Conservation (phyloP, 1,284 basidiomycete species). For the Stygiomarasmius scandens region DNA sequence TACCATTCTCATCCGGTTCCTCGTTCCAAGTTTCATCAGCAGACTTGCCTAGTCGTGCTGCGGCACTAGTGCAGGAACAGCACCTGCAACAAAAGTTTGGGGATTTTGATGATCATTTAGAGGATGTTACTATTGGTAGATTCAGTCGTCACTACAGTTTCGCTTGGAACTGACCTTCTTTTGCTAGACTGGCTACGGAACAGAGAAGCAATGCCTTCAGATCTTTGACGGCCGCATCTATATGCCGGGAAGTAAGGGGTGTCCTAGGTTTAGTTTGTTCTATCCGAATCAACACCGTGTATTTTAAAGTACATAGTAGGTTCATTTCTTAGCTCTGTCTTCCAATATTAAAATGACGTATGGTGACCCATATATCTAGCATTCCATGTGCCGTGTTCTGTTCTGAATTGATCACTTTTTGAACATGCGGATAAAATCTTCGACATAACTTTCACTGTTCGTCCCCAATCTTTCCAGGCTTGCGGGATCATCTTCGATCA, state of each 20-base stretch:
- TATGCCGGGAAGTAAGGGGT: background rate
- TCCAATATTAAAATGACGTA: too few relatives aligned
- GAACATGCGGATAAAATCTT: too few relatives aligned
- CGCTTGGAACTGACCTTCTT: background rate
- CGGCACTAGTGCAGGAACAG: constrained; percentile 49
- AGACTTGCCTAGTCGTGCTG: constrained; percentile 46
- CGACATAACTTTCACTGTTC: too few relatives aligned
- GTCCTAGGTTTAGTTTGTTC: background rate
- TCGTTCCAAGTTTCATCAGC: constrained; percentile 46
- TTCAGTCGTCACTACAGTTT: background rate
- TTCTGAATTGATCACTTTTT: too few relatives aligned
- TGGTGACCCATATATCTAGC: too few relatives aligned
- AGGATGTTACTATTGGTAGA: constrained; percentile 65
- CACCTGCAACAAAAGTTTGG: constrained; percentile 58
- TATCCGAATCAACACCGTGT: background rate
- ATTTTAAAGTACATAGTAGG: too few relatives aligned
- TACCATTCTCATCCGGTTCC: constrained; percentile 49
- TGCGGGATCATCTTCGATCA: too few relatives aligned
- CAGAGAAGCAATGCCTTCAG: constrained; percentile 42
- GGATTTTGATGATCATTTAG: constrained; percentile 80
- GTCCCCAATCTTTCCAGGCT: too few relatives aligned
- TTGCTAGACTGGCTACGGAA: constrained; percentile 62
- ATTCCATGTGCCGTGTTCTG: too few relatives aligned
- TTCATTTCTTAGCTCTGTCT: too few relatives aligned
- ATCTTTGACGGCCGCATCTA: constrained; percentile 10